Percentiles rank a stretch among this genome's conserved stretches.
phyloP scores from a whole-genome alignment of 768 basidiomycete genomes.

The Tricholoma terreum region DNA sequence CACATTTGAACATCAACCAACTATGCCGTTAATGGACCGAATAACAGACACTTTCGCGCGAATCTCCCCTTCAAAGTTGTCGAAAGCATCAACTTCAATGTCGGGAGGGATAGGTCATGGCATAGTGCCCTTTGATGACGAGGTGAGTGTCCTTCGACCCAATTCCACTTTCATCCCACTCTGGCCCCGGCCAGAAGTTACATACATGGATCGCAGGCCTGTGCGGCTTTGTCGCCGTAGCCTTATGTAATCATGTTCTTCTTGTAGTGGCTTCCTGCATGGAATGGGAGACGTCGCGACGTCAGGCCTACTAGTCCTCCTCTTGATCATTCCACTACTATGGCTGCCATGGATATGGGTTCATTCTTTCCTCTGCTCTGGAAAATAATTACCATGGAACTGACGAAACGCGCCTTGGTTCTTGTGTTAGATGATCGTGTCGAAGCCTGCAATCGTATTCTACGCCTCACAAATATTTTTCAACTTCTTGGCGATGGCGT shows the following conservation, averaged over 20 bases:
- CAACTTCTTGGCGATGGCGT: constrained; percentile 89
- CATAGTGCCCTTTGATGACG: constrained; percentile 62
- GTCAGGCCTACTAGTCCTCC: constrained; percentile 51
- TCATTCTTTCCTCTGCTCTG: constrained; percentile 19
- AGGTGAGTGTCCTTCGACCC: constrained; percentile 49
- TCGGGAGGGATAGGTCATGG: constrained; percentile 62
- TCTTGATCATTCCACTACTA: constrained; percentile 62
- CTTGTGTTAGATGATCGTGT: constrained; percentile 72
- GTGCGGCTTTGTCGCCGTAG: constrained; percentile 4
- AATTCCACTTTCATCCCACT: constrained; percentile 1
- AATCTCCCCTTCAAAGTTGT: constrained; percentile 43
- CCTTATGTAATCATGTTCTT: constrained; percentile 49
- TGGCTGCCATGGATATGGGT: constrained; percentile 75
- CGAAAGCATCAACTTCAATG: constrained; percentile 37
- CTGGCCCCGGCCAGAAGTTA: constrained; percentile 5
- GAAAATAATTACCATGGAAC: constrained; percentile 3
- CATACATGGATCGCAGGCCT: constrained; percentile 1
- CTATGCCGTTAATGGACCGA: constrained; percentile 56
- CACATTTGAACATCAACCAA: background rate
- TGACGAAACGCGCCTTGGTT: constrained; percentile 8
- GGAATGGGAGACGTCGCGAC: constrained; percentile 36
- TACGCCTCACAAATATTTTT: constrained; percentile 83
- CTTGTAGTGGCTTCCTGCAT: constrained; percentile 27
- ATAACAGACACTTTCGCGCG: constrained; percentile 50
- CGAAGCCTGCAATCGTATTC: constrained; percentile 77